phyloP scores from a whole-genome alignment of 2,329 filamentous ascomycete genomes.

The Sphaerulina populicola region DNA sequence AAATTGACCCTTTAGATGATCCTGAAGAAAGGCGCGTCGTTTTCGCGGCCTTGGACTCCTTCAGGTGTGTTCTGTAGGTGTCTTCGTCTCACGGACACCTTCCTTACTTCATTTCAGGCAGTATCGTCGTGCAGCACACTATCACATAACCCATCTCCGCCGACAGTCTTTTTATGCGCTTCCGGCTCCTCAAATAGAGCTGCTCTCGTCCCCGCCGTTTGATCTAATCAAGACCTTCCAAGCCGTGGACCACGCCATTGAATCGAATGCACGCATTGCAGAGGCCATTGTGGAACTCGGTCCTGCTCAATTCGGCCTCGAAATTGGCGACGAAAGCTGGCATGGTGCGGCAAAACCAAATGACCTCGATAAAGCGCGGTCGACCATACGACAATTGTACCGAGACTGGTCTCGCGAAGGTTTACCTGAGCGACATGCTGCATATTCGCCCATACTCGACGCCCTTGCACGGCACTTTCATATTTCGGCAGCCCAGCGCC shows the following conservation, averaged over 20 bases:
- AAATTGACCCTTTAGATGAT: constrained; percentile 54
- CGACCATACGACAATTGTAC: constrained; percentile 87
- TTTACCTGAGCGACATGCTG: constrained; percentile 61
- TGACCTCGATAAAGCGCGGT: constrained; percentile 85
- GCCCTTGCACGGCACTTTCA: constrained; percentile 50
- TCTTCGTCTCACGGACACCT: constrained; percentile 4
- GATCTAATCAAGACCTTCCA: constrained; percentile 70
- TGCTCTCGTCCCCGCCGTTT: constrained; percentile 74
- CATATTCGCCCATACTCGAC: constrained; percentile 64
- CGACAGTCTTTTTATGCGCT: constrained; percentile 90
- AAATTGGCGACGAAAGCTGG: constrained; percentile 49
- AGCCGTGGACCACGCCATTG: constrained; percentile 77
- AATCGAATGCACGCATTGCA: constrained; percentile 75
- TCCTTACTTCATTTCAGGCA: constrained; percentile 23
- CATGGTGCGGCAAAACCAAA: constrained; percentile 58
- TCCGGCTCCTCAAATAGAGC: constrained; percentile 71
- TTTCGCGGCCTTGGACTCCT: constrained; percentile 78
- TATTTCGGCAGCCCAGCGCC: constrained; percentile 20
- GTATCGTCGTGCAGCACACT: constrained; percentile 76
- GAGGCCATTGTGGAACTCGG: constrained; percentile 66
- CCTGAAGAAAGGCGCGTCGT: constrained; percentile 74
- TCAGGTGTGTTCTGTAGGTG: constrained; percentile 52
- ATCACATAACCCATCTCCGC: constrained; percentile 82
- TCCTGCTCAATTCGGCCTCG: constrained; percentile 57
- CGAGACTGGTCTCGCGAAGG: constrained; percentile 88